Percentiles rank a stretch among this genome's conserved stretches.
Evolutionary conservation across 176 grass and related monocot species (phyloP).

Genomic region (Panicum miliaceum): DNA sequence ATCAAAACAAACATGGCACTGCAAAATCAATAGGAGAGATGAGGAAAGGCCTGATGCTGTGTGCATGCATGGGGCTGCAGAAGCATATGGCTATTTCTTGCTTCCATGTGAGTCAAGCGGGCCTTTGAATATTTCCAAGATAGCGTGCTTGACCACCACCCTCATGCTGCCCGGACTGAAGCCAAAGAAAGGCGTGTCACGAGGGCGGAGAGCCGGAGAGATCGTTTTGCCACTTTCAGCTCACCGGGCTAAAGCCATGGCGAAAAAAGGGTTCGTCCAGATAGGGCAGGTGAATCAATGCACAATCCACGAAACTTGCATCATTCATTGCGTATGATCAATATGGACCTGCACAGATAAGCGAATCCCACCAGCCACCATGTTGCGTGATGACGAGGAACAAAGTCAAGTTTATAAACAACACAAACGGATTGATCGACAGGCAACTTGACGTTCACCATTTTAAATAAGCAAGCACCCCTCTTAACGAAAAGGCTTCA

Average conservation of each 20-base stretch:
- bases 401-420: neutral
- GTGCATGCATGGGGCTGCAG: neutral
- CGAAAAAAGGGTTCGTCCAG: neutral
- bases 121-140: slow-evolving; percentile 23
- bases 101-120: slow-evolving; percentile 14
- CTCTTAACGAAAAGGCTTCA: neutral
- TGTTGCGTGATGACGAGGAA: neutral
- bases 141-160: neutral
- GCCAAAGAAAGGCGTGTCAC: neutral
- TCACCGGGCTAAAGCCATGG: neutral
- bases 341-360: neutral
- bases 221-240: slow-evolving; percentile 7
- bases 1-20: neutral
- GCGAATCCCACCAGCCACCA: too few relatives aligned
- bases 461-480: neutral
- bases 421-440: too few relatives aligned
- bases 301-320: neutral
- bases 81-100: neutral
- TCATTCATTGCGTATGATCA: neutral
- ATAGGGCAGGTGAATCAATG: neutral
- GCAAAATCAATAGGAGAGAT: neutral
- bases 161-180: neutral
- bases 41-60: neutral
- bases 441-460: neutral
- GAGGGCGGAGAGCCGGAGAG: neutral